A percentile compares a stretch with the other conserved stretches of the same genome.
Evolutionary conservation across 2,329 filamentous ascomycete species (phyloP).

Genomic region (Colletotrichum chlorophyti): DNA sequence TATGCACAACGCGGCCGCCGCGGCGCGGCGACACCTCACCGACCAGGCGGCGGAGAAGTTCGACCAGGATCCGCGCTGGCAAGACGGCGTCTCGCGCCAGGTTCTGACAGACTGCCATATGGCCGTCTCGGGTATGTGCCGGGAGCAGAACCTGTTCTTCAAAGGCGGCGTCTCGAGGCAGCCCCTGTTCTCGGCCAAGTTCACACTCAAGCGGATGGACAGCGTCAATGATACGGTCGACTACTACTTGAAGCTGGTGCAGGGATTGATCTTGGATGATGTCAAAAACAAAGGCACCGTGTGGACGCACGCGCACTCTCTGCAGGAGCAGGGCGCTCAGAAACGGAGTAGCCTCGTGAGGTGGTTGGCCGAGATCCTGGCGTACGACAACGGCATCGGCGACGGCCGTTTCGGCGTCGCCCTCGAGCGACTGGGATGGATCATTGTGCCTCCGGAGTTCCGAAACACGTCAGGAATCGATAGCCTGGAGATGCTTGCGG

Average conservation of each 20-base stretch:
- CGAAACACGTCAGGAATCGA: neutral
- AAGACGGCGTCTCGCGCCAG: neutral
- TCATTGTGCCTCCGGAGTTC: conserved; percentile 10
- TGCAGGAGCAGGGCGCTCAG: neutral
- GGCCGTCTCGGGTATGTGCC: neutral
- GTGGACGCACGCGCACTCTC: conserved; percentile 12
- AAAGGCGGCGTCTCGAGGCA: conserved; percentile 11
- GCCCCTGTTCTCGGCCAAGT: conserved; percentile 10
- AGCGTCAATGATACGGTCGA: neutral
- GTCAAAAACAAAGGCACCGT: neutral
- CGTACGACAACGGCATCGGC: conserved; percentile 20
- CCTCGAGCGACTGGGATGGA: neutral
- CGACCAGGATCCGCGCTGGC: neutral
- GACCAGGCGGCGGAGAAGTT: neutral
- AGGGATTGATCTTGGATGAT: neutral
- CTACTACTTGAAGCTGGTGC: neutral
- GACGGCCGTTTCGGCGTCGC: conserved; percentile 4
- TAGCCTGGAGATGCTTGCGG: conserved; percentile 2
- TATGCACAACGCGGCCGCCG: conserved; percentile 27
- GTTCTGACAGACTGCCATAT: conserved; percentile 1
- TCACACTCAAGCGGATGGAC: neutral
- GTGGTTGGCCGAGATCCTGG: conserved; percentile 12
- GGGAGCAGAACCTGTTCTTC: conserved; percentile 10
- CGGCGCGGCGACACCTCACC: conserved; percentile 14
- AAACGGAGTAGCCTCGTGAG: conserved; percentile 3